These are phyloP conservation scores for Polytrichum formosum DNA, from an alignment of 225 moss, liverwort and hornwort species.

Conservation along the genomic window DNA sequence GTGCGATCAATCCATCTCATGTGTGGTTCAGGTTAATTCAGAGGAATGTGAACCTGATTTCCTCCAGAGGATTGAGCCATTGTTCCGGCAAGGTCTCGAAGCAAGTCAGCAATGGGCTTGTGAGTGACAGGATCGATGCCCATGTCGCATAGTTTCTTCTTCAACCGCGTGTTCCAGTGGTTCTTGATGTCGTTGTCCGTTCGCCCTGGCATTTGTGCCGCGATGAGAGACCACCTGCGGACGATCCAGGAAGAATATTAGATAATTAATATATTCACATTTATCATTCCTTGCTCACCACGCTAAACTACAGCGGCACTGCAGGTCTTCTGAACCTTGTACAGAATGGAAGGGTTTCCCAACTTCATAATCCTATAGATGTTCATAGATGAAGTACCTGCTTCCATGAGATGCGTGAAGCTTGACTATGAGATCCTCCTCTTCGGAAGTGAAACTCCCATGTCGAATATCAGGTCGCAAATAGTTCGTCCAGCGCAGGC, in stretches of 20 bases:
- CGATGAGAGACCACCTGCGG: constrained; percentile 56
- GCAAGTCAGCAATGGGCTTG: constrained; percentile 61
- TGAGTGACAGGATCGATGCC: constrained; percentile 64
- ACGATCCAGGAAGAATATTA: too few relatives aligned
- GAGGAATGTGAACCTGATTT: constrained; percentile 30
- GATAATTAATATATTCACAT: background rate
- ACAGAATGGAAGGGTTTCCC: background rate
- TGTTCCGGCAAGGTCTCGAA: constrained; percentile 53
- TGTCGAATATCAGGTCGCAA: constrained; percentile 56
- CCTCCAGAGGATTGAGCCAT: constrained; percentile 53
- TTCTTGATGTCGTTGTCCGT: constrained; percentile 65
- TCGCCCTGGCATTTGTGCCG: constrained; percentile 57
- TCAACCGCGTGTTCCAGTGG: constrained; percentile 57
- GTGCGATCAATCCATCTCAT: background rate
- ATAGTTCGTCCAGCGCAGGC: constrained; percentile 59
- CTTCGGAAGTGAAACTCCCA: constrained; percentile 51
- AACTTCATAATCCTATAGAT: background rate
- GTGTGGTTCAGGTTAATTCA: background rate
- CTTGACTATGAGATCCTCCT: constrained; percentile 60
- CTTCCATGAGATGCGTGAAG: constrained; percentile 62
- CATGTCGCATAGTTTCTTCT: constrained; percentile 61
- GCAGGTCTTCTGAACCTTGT: background rate
- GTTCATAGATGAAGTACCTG: constrained; percentile 25
- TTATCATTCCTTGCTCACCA: background rate
- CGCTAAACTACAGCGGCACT: background rate